Evolutionary conservation across 306 rosid genomes (phyloP).

Genomic region (Vigna angularis): DNA sequence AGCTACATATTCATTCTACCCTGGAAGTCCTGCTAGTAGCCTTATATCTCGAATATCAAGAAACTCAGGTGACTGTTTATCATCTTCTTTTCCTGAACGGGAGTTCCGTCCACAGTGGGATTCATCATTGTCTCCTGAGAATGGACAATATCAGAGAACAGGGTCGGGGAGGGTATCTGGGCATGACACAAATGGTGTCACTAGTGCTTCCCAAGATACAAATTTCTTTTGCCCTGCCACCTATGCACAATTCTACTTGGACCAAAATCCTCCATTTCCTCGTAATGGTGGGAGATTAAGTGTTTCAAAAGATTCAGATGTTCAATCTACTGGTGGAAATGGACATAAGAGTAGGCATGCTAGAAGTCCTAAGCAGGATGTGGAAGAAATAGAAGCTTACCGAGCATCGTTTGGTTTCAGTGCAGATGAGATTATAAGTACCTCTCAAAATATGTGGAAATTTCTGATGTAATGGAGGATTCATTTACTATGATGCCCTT

Average conservation of each 20-base stretch:
- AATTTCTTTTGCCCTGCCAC: constrained; percentile 99
- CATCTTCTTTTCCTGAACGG: constrained; percentile 80
- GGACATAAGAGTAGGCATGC: constrained; percentile 82
- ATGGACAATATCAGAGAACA: constrained; percentile 70
- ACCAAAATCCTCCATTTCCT: constrained; percentile 95
- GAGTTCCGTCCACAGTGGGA: constrained; percentile 83
- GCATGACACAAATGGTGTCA: constrained; percentile 61
- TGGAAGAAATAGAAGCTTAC: constrained; percentile 96
- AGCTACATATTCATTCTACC: constrained; percentile 83
- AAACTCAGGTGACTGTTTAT: constrained; percentile 77
- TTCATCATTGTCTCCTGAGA: constrained; percentile 73
- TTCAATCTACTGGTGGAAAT: constrained; percentile 73
- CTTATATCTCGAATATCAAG: constrained; percentile 83
- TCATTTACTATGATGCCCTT: constrained; percentile 93
- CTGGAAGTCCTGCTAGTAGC: constrained; percentile 93
- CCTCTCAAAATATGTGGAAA: constrained; percentile 86
- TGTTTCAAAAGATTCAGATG: constrained; percentile 96
- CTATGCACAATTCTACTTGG: constrained; percentile 94
- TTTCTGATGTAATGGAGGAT: constrained; percentile 91
- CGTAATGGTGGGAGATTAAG: constrained; percentile 93
- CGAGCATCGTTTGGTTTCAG: constrained; percentile 99
- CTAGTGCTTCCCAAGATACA: constrained; percentile 82
- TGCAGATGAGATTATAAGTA: constrained; percentile 96
- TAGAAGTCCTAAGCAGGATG: constrained; percentile 94
- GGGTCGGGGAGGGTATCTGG: constrained; percentile 80